Evolutionary conservation across 2,329 filamentous ascomycete genomes (phyloP).

Genomic region (Aureobasidium sp.): DNA sequence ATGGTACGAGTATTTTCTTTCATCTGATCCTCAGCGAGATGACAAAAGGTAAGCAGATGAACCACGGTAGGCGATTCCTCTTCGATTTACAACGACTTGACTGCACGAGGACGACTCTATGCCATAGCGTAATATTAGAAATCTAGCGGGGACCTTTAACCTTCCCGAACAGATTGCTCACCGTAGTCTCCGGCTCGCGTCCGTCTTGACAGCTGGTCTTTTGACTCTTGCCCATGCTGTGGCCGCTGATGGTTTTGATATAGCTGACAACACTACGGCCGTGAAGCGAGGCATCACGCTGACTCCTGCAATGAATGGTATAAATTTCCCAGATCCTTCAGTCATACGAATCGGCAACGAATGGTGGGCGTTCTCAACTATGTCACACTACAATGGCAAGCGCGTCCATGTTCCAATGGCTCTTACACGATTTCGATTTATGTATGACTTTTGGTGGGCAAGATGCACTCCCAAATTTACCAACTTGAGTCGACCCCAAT

Average conservation of each 20-base stretch:
- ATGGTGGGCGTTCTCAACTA: slow-evolving; percentile 33
- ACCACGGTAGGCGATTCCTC: neutral
- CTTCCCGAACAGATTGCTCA: neutral
- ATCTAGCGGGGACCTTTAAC: neutral
- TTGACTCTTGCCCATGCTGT: neutral
- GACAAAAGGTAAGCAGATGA: neutral
- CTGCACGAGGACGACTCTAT: neutral
- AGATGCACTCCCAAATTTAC: slow-evolving; percentile 29
- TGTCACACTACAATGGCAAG: slow-evolving; percentile 19
- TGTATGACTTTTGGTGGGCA: slow-evolving; percentile 23
- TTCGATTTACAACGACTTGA: neutral
- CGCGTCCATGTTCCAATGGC: slow-evolving; percentile 31
- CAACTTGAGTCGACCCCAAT: slow-evolving; percentile 23
- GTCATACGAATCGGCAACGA: slow-evolving; percentile 28
- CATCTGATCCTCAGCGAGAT: no score
- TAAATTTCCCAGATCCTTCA: slow-evolving; percentile 27
- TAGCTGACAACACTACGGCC: neutral
- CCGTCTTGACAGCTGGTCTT: neutral
- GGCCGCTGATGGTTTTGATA: neutral
- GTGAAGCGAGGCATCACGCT: neutral
- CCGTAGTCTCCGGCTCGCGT: neutral
- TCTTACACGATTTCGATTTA: slow-evolving; percentile 28
- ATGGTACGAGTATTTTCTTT: neutral
- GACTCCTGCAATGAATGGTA: slow-evolving; percentile 9
- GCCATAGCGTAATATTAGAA: neutral